These are phyloP conservation scores for Furcasterigmium furcatum DNA, from an alignment of 2,329 filamentous ascomycete species.

Conservation along the genomic window DNA sequence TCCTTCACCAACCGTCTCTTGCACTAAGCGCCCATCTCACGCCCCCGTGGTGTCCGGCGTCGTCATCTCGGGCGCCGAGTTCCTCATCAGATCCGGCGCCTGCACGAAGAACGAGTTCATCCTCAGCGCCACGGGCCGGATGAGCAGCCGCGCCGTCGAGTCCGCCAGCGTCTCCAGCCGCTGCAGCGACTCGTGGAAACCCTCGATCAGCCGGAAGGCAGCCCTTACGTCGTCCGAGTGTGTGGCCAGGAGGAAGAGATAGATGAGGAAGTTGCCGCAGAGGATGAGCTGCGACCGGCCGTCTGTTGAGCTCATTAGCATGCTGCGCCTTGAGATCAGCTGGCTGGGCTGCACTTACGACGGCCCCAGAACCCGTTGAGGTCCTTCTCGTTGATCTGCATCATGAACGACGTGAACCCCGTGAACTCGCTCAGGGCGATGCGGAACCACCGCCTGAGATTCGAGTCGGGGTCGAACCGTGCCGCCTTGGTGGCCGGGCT, in stretches of 20 bases:
- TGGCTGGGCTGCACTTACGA: slow-evolving; percentile 25
- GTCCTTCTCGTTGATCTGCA: slow-evolving; percentile 26
- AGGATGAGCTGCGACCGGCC: slow-evolving; percentile 41
- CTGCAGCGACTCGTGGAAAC: slow-evolving; percentile 32
- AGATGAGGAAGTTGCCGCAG: slow-evolving; percentile 44
- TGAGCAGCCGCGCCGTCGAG: slow-evolving; percentile 22
- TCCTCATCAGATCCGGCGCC: slow-evolving; percentile 15
- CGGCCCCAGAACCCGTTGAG: slow-evolving; percentile 41
- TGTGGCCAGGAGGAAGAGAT: slow-evolving; percentile 40
- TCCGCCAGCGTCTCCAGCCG: slow-evolving; percentile 26
- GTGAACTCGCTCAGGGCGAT: slow-evolving; percentile 30
- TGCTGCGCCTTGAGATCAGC: too few relatives aligned
- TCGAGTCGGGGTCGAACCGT: slow-evolving; percentile 30
- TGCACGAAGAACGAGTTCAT: slow-evolving; percentile 37
- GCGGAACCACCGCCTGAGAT: slow-evolving; percentile 28
- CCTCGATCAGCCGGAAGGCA: slow-evolving; percentile 30
- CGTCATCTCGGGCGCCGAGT: not conserved
- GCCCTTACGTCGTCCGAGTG: slow-evolving; percentile 26
- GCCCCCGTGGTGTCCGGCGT: not conserved
- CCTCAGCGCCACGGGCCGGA: slow-evolving; percentile 31
- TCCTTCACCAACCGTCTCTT: too few relatives aligned
- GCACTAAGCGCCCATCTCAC: too few relatives aligned
- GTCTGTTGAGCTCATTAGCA: slow-evolving; percentile 12
- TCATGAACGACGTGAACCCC: slow-evolving; percentile 33
- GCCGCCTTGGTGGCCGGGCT: slow-evolving; percentile 38